Evolutionary conservation across 164 flowering plant species (phyloP).

Genomic region (Houttuynia cordata): DNA sequence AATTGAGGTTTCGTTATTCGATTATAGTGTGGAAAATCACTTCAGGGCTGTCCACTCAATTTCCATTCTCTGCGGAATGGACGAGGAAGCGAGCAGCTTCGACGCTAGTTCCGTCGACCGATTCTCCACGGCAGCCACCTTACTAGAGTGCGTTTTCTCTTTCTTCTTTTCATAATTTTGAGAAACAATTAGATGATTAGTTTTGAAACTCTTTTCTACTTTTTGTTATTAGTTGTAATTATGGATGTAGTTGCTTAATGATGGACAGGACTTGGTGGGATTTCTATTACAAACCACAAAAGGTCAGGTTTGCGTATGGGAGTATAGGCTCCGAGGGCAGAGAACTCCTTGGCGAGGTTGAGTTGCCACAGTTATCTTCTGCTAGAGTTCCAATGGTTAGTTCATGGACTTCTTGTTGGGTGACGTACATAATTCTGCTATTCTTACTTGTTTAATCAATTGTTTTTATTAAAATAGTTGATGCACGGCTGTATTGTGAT

Average conservation of each 20-base stretch:
- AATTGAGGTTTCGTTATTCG: constrained; percentile 39
- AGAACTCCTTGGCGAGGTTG: constrained; percentile 22
- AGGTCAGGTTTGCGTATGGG: constrained; percentile 38
- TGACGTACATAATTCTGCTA: neutral
- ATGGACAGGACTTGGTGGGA: constrained; percentile 61
- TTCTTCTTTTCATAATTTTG: neutral
- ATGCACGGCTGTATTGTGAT: neutral
- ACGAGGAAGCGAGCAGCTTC: constrained; percentile 13
- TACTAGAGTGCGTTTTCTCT: constrained; percentile 28
- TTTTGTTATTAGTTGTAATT: neutral
- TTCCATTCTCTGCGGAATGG: constrained; percentile 35
- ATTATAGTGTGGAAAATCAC: constrained; percentile 49
- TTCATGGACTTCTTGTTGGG: neutral
- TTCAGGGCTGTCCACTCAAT: constrained; percentile 38
- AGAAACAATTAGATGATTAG: neutral
- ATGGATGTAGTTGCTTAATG: neutral
- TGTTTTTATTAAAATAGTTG: neutral
- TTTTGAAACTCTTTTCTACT: neutral
- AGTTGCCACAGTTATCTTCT: constrained; percentile 68
- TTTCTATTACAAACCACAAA: constrained; percentile 44
- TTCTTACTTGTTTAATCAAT: neutral
- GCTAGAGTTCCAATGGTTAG: constrained; percentile 62
- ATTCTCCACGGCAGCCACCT: constrained; percentile 36
- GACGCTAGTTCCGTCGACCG: constrained; percentile 29
- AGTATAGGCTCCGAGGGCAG: constrained; percentile 15